Conservation (phyloP, 352 stramenopile species). For the Blastocystis sp. region DNA sequence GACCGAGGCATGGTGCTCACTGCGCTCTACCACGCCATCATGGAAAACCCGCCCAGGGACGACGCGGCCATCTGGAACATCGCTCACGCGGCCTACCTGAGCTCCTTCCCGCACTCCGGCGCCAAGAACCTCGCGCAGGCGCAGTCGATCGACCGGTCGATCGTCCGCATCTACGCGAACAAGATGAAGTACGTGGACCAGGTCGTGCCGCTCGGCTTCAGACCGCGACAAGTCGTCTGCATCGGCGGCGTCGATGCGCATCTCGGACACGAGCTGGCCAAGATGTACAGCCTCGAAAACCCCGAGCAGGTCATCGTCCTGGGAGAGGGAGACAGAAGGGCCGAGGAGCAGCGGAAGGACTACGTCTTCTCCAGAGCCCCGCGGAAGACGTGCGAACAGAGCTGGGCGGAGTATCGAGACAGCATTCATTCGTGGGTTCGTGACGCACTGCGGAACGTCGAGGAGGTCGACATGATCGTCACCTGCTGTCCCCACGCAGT, state of each 20-base stretch:
- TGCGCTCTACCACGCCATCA: not conserved
- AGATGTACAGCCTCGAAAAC: not conserved
- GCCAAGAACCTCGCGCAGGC: not conserved
- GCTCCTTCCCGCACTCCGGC: not conserved
- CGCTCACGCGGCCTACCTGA: not conserved
- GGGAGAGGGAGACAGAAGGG: not conserved
- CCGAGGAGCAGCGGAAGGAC: not conserved
- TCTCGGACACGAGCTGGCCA: not conserved
- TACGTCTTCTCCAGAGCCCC: not conserved
- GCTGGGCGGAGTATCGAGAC: not conserved
- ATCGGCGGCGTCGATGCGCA: constrained; percentile 26
- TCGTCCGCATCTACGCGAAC: constrained; percentile 40
- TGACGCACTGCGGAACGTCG: not conserved
- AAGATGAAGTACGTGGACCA: constrained; percentile 49
- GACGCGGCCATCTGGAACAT: not conserved
- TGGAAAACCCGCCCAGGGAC: not conserved
- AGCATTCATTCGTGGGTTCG: not conserved
- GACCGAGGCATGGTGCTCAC: not conserved
- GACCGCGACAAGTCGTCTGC: not conserved
- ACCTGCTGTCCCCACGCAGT: constrained; percentile 15
- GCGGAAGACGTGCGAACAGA: not conserved
- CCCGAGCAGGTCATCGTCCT: not conserved
- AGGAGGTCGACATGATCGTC: constrained; percentile 33
- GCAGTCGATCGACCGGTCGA: constrained; percentile 2
- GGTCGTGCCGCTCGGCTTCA: constrained; percentile 30